Base-by-base conservation (phyloP, 2,329 filamentous ascomycete genomes). In the Penicillium sp. region DNA sequence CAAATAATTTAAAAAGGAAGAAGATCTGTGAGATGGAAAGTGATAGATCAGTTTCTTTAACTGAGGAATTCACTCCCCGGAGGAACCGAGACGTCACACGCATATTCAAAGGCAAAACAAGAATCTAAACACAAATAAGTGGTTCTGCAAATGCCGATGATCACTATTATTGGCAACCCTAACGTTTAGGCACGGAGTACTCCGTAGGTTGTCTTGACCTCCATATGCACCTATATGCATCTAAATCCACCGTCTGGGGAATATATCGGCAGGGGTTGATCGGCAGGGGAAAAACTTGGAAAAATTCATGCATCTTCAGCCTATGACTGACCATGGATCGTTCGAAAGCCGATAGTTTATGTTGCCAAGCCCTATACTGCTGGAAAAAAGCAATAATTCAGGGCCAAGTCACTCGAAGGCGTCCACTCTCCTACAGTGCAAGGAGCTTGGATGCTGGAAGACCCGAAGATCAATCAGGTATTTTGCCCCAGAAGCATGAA, bases 341-440 rank as follows among this genome's bases (percentile, higher is more conserved):
- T n/a, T 9, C 5, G 9, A 11, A n/a, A 48, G 28, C 16, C 14
- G n/a, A 35, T 33, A 26, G 41, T 22, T 5, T 16, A 28, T 35
- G 31, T 31, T 42, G 36, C 30, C 40, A 45, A 49, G 41, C 36
- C 5, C 42, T 28, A 41, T 2, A 14, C 26, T 33, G 28, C 37
- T 28, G 47, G 14, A 28, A 12, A 41, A 22, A 51, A 47, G 35
- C 38, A 56, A 54, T 36, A 37, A 44, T 52, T 43, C n/a, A 44
- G 19, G 35, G 19, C 47, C 35, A 12, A 16, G 38, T 38, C 44
- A 50, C 33, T 30, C 2, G 12, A 36, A 16, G 25, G 31, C 57
- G 56, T 56, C 55, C 54, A 55, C 36, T 52, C n/a, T 9, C 26
- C 35, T 41, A 30, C 28, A 50, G 41, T n/a, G 9, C 19, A 31